Evolutionary conservation across 306 rosid genomes (phyloP), one percentile per base, ranked within the genome.

Genomic region (Oemleria cerasiformis): DNA sequence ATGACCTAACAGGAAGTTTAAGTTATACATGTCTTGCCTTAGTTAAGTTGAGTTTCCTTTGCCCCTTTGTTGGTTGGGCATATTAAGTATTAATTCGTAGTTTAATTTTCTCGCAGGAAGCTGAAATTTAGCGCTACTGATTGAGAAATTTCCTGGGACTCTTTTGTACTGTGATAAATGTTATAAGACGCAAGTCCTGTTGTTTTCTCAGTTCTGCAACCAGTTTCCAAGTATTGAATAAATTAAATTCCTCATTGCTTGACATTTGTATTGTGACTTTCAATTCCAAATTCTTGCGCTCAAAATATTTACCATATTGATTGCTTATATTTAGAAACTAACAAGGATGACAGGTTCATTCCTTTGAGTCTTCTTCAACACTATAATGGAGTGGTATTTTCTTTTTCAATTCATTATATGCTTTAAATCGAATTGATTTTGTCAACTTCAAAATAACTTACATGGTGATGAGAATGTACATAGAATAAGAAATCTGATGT

Each of bases 21-120:
- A 72, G 16, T 54, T 74, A 14, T 19, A 19, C 6, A n/a, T n/a
- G 25, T 48, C 54, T 44, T 19, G 9, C 43, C 16, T 23, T 38
- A 16, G n/a, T 13, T 8, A 30, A 15, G 15, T 7, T 61, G 30
- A 34, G 34, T 34, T 67, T 56, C 21, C 23, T 67, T 15, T 65
- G 54, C 12, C 56, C 17, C 54, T 36, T 38, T 34, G 56, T 71
- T 34, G 50, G 43, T 39, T 30, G 49, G 49, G 9, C 77, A 43
- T 73, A 14, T 7, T 68, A 25, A 73, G 44, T 73, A 14, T 7
- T 68, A 25, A 73, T 58, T 3, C 53, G 38, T n/a, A 19, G 42
- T 7, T 77, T 42, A 14, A 14, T 50, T 73, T 77, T 77, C 67
- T 63, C 64, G n/a, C 89, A 86, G 92, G 92, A 71, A 64, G 63